Evolutionary conservation across 2,329 filamentous ascomycete genomes (phyloP).

Genomic region (Metarhizium humberi): DNA sequence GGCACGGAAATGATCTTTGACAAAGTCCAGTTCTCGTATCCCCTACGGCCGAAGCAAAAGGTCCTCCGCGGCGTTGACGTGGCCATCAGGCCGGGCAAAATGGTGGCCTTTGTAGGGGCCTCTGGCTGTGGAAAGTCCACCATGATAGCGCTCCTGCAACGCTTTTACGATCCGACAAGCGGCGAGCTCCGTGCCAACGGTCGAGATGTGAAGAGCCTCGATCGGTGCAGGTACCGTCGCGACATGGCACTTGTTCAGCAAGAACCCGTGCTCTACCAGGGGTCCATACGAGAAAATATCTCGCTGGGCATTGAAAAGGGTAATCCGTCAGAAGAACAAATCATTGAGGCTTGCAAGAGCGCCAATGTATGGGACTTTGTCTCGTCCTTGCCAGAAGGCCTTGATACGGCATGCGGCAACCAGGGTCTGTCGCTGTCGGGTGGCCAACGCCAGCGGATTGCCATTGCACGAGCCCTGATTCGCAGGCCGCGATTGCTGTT

Average conservation of each 20-base stretch:
- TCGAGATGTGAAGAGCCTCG: constrained; percentile 18
- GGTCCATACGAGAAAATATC: constrained; percentile 48
- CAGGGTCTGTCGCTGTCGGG: constrained; percentile 61
- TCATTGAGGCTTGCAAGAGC: constrained; percentile 40
- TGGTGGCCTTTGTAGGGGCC: constrained; percentile 46
- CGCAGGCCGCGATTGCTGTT: constrained; percentile 57
- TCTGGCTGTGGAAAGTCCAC: constrained; percentile 54
- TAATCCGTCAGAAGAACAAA: constrained; percentile 24
- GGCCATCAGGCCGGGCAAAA: constrained; percentile 33
- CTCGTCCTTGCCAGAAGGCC: constrained; percentile 46
- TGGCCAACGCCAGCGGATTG: constrained; percentile 63
- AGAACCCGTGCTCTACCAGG: constrained; percentile 33
- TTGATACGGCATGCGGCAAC: constrained; percentile 55
- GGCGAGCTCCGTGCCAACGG: constrained; percentile 21
- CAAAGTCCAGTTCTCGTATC: constrained; percentile 49
- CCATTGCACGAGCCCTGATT: constrained; percentile 63
- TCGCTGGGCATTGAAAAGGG: constrained; percentile 32
- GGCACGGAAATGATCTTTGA: constrained; percentile 35
- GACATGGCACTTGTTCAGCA: constrained; percentile 31
- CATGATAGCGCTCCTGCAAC: constrained; percentile 41
- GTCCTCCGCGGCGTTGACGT: constrained; percentile 31
- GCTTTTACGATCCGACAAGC: constrained; percentile 30
- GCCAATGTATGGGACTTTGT: constrained; percentile 50
- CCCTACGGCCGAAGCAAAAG: constrained; percentile 25
- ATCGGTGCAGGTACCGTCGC: constrained; percentile 22